Percentiles rank a stretch among this genome's conserved stretches.
Evolutionary conservation across 1,139 yeast genomes (phyloP).

Genomic region (Kodamaea suecica): DNA sequence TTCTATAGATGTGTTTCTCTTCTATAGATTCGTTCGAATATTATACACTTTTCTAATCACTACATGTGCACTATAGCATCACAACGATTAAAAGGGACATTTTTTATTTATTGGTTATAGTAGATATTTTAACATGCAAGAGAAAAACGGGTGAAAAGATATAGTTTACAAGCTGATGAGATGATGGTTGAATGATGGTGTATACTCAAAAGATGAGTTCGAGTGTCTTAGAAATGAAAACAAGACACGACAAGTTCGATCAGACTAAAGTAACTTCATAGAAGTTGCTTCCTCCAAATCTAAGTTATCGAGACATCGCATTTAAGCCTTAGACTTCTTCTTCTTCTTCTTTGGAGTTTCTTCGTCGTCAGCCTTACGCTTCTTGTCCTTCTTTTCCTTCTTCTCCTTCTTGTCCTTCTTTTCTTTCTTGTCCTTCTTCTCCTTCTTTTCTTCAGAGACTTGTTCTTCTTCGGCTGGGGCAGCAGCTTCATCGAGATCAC

Average conservation of each 20-base stretch:
- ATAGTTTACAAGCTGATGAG: constrained; percentile 16
- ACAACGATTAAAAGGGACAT: not conserved
- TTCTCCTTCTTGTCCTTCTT: constrained; percentile 51
- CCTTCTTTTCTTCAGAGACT: constrained; percentile 39
- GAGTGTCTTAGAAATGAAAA: constrained; percentile 1
- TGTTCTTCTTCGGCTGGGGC: constrained; percentile 30
- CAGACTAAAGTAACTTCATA: not conserved
- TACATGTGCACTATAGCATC: too few relatives aligned
- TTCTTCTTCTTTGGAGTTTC: constrained; percentile 25
- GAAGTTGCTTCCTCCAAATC: not conserved
- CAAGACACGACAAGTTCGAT: too few relatives aligned
- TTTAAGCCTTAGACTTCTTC: constrained; percentile 21
- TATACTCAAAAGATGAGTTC: not conserved
- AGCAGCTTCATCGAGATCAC: constrained; percentile 33
- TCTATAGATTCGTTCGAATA: too few relatives aligned
- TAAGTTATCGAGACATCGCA: not conserved
- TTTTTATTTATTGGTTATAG: not conserved
- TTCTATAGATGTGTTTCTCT: too few relatives aligned
- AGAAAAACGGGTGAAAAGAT: constrained; percentile 10
- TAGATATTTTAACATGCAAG: constrained; percentile 15
- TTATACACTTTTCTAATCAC: too few relatives aligned
- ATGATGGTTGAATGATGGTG: constrained; percentile 1
- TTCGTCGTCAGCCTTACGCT: constrained; percentile 50
- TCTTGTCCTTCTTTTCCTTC: constrained; percentile 53
- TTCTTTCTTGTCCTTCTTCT: constrained; percentile 54